These are phyloP conservation scores for Parmelia sp. DNA, from an alignment of 495 filamentous ascomycete species.

Conservation along the genomic window DNA sequence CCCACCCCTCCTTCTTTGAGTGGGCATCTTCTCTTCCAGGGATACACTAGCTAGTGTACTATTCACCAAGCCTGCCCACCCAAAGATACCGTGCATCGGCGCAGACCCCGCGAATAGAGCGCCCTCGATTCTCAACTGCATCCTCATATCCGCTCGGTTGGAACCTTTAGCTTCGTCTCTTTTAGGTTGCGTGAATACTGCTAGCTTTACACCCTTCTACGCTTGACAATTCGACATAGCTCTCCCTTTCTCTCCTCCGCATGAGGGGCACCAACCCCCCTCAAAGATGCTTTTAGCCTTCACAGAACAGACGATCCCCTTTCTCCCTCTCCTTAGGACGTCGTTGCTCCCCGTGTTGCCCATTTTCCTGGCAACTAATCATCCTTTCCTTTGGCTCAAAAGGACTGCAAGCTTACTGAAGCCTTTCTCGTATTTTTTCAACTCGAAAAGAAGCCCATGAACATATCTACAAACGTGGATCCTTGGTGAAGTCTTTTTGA, in stretches of 20 bases:
- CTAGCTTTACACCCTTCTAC: background rate
- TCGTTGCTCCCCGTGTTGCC: background rate
- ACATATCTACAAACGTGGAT: background rate
- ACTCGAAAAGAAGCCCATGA: constrained; percentile 1
- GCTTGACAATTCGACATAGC: background rate
- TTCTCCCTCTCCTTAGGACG: background rate
- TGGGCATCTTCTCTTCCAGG: background rate
- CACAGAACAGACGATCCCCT: background rate
- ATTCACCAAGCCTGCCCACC: background rate
- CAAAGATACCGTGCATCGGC: background rate
- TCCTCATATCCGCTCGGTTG: background rate
- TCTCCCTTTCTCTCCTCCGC: background rate
- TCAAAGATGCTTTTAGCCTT: background rate
- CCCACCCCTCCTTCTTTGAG: background rate
- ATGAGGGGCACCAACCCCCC: background rate
- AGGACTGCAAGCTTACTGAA: background rate
- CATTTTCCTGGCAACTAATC: background rate
- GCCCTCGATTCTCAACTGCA: background rate
- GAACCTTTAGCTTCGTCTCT: background rate
- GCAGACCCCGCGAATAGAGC: background rate
- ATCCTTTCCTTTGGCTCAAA: background rate
- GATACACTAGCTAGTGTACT: too few relatives aligned
- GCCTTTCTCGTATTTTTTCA: background rate
- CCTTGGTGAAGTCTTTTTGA: background rate
- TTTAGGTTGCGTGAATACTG: background rate